Percentiles rank a stretch among this genome's conserved stretches.
Evolutionary conservation across 2,329 filamentous ascomycete species (phyloP).

Genomic region (Hypoxylon sp.): DNA sequence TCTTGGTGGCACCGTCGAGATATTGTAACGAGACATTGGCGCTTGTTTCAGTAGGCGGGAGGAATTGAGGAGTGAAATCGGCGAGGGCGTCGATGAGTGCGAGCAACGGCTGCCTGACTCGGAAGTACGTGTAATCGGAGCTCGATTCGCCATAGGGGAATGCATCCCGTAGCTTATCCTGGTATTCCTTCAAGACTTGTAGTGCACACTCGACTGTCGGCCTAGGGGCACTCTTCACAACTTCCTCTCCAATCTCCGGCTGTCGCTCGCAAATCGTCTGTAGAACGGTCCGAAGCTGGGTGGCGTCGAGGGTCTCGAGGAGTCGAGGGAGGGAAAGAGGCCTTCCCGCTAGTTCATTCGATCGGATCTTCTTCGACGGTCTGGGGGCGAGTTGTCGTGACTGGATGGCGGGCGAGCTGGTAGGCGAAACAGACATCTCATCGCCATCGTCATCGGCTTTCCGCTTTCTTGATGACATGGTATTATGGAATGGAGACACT

Average conservation of each 20-base stretch:
- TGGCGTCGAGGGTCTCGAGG: slow-evolving; percentile 92
- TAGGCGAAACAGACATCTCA: slow-evolving; percentile 92
- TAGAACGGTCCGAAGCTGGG: slow-evolving; percentile 87
- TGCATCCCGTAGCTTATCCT: slow-evolving; percentile 80
- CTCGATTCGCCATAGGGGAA: slow-evolving; percentile 89
- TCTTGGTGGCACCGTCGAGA: slow-evolving; percentile 88
- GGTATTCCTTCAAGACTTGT: slow-evolving; percentile 85
- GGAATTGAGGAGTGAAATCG: slow-evolving; percentile 95
- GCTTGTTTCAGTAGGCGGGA: slow-evolving; percentile 91
- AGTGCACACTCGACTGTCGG: slow-evolving; percentile 87
- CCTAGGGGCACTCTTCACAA: slow-evolving; percentile 86
- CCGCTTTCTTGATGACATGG: slow-evolving; percentile 77
- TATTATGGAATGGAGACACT: slow-evolving; percentile 68
- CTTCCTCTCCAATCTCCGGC: slow-evolving; percentile 86
- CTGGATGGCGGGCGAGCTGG: slow-evolving; percentile 82
- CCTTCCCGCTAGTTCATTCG: slow-evolving; percentile 75
- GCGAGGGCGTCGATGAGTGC: slow-evolving; percentile 89
- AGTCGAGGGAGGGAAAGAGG: slow-evolving; percentile 75
- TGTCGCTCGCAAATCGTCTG: slow-evolving; percentile 92
- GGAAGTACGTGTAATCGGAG: slow-evolving; percentile 95
- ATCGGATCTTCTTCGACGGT: slow-evolving; percentile 74
- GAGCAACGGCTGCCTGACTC: slow-evolving; percentile 84
- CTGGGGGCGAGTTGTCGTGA: slow-evolving; percentile 74
- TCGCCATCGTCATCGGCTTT: slow-evolving; percentile 89
- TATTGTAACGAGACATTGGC: slow-evolving; percentile 87